Conservation (phyloP, 2,329 filamentous ascomycete species). For the Xylaria sp. region DNA sequence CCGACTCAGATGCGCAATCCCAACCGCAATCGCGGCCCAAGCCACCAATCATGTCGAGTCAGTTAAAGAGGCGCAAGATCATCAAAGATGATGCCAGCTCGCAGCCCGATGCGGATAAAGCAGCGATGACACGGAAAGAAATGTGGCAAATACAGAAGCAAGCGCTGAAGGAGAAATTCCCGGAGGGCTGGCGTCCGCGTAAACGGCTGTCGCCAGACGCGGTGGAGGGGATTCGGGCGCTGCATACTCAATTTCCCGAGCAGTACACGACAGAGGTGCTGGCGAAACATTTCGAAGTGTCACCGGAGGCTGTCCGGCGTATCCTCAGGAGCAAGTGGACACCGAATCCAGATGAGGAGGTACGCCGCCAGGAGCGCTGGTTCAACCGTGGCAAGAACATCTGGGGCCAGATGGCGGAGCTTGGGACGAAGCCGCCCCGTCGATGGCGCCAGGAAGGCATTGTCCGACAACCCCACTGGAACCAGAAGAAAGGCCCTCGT, state of each 20-base stretch:
- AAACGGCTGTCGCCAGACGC: constrained; percentile 94
- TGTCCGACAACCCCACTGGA: constrained; percentile 57
- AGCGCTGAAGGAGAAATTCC: constrained; percentile 81
- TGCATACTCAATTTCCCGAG: constrained; percentile 81
- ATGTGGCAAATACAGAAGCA: constrained; percentile 81
- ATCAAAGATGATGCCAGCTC: constrained; percentile 37
- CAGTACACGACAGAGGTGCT: constrained; percentile 80
- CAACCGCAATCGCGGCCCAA: constrained; percentile 8
- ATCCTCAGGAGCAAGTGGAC: constrained; percentile 85
- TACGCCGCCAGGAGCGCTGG: constrained; percentile 70
- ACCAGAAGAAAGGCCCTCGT: constrained; percentile 49
- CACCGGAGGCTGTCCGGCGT: constrained; percentile 84
- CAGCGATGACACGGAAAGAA: constrained; percentile 52
- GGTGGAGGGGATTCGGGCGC: constrained; percentile 85
- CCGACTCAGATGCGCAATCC: not conserved
- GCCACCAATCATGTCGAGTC: constrained; percentile 32
- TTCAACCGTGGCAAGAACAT: constrained; percentile 68
- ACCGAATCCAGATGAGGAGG: constrained; percentile 67
- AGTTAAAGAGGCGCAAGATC: constrained; percentile 46
- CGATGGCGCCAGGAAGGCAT: constrained; percentile 69
- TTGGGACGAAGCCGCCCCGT: constrained; percentile 70
- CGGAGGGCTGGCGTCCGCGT: constrained; percentile 80
- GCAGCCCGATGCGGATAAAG: constrained; percentile 24
- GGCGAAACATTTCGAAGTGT: constrained; percentile 84
- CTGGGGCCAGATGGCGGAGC: constrained; percentile 68